Evolutionary conservation across 345 rosid genomes (phyloP), one percentile per base, ranked within the genome.

Genomic region (Moricandia arvensis): DNA sequence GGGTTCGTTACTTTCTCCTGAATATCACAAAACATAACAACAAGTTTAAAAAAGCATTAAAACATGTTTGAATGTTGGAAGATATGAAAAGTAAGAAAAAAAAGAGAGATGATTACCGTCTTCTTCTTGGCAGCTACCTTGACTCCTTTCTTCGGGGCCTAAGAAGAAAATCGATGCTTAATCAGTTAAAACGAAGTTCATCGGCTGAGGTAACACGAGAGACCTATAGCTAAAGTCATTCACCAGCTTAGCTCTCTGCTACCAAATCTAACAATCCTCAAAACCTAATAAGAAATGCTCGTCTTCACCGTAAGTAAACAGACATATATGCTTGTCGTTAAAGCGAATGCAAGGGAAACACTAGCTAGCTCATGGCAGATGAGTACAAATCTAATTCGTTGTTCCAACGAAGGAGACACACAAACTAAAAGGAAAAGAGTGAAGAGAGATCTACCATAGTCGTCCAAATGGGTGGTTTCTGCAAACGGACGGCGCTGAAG

Each of bases 1-100:
- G 90, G 96, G 67, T 89, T 91, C 1, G 82, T 80, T 2, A 80
- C 87, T 86, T 88, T 89, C 57, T 89, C 93, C 91, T 88, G 77
- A n/a, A 27, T 15, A 15, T 2, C 47, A 43, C 2, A 60, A 29
- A 75, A 8, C 67, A 26, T 0, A 41, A 68, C 37, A 55, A 61
- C 4, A 24, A 74, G 34, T 17, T 75, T 2, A 60, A 4, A 29
- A 29, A 29, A 29, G 31, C n/a, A n/a, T n/a, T n/a, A n/a, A n/a
- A 29, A 33, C 37, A 21, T 21, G 24, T 10, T 1, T 21, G 24
- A 33, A 33, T 15, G 2, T 13, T 2, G 5, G n/a, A 49, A 29
- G 43, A 18, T 2, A 5, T 4, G 10, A 41, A 63, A 57, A 18
- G 2, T 29, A 2, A 4, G 7, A 6, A 4, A 2, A 33, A 33